These are phyloP conservation scores for Talaromyces thailandensis DNA, from an alignment of 495 filamentous ascomycete species.

Conservation along the genomic window DNA sequence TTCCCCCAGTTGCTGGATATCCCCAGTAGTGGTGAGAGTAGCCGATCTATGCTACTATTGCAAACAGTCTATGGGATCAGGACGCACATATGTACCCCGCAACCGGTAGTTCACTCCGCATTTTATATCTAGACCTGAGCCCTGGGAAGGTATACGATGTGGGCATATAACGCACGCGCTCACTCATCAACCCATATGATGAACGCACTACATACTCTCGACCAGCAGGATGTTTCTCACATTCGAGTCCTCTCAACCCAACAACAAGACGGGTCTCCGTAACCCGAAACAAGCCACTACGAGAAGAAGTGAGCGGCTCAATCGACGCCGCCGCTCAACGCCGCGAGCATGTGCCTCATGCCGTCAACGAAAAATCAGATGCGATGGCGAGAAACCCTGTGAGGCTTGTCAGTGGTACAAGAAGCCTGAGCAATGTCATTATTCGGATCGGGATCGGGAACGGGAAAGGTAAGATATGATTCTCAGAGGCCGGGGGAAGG, in stretches of 20 bases:
- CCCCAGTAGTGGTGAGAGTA: neutral
- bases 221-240: neutral
- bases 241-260: neutral
- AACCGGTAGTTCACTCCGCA: neutral
- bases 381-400: conserved; percentile 37
- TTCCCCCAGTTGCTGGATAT: neutral
- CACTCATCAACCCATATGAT: neutral
- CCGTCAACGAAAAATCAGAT: conserved; percentile 40
- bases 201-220: neutral
- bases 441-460: conserved; percentile 31
- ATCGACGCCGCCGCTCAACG: neutral
- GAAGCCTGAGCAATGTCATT: conserved; percentile 34
- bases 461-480: neutral
- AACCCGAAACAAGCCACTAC: neutral
- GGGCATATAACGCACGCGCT: neutral
- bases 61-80: neutral
- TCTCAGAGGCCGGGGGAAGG: neutral
- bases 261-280: neutral
- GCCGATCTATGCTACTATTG: neutral
- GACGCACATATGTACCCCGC: neutral
- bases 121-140: neutral
- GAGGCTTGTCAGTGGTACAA: conserved; percentile 40
- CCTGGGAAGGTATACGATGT: neutral
- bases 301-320: neutral
- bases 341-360: conserved; percentile 35